phyloP scores from a whole-genome alignment of 768 basidiomycete species.

The Butyriboletus loyo region DNA sequence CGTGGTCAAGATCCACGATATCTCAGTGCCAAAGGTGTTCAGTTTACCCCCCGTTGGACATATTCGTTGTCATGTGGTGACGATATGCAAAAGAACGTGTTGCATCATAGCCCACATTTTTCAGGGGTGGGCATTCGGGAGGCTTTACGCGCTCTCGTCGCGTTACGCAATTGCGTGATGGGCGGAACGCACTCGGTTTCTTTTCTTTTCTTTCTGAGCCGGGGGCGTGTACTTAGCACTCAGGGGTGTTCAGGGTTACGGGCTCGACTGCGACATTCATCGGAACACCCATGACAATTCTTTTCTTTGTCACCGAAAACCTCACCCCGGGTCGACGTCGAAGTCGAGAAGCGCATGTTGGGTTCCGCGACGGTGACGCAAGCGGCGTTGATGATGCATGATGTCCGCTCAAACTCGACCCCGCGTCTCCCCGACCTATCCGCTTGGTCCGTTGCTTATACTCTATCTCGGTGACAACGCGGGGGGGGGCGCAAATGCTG shows the following conservation, averaged over 20 bases:
- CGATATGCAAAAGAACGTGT: neutral
- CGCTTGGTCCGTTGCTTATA: no score
- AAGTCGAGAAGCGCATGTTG: neutral
- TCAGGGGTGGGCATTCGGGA: conserved; percentile 1
- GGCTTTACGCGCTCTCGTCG: neutral
- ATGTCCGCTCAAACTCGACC: neutral
- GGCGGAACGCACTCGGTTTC: neutral
- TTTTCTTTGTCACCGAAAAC: neutral
- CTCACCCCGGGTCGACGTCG: neutral
- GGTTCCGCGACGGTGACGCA: neutral
- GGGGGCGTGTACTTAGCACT: neutral
- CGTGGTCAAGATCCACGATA: conserved; percentile 9
- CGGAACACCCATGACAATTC: no score
- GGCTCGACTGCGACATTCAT: no score
- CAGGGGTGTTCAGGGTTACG: conserved; percentile 12
- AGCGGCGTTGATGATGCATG: neutral
- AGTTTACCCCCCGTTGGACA: conserved; percentile 1
- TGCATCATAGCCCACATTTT: neutral
- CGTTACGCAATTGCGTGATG: neutral
- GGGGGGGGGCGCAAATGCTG: no score
- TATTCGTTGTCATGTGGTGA: conserved; percentile 5
- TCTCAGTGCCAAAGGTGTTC: conserved; percentile 4
- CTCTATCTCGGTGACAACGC: conserved; percentile 1
- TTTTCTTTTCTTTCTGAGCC: neutral
- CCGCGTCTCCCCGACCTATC: neutral